Evolutionary conservation across 768 basidiomycete species (phyloP), one percentile per base, ranked within the genome.

Genomic region (Infundibulicybe gibba): DNA sequence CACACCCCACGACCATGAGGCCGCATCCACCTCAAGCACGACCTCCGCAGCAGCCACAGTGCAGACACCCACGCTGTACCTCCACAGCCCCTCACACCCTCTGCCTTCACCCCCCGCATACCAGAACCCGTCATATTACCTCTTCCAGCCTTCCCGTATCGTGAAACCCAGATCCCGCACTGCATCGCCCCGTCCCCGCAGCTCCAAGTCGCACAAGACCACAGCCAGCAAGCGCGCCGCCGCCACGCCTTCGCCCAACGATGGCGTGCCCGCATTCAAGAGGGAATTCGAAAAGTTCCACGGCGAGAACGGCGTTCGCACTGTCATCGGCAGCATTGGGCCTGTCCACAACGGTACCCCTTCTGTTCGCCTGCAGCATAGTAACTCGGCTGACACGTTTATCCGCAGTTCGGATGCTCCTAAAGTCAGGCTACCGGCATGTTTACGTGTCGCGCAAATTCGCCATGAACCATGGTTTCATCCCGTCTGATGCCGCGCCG

Each of bases 391-490:
- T 38, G 40, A 32, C 14, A 13, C n/a, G 43, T 30, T 21, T 45
- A 32, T 41, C 14, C 16, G 0, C 56, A 92, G 92, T 94, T 1
- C 82, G 89, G 15, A 99, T 97, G 94, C 77, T 97, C 33, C 74
- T 99, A 49, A 95, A 92, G 65, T 77, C 81, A 14, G 94, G 97
- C 14, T 87, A 98, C 64, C 76, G 92, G 12, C 85, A 94, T 57
- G 94, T 97, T 43, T 99, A 99, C 67, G 87, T 99, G 49, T 97
- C 94, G 11, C 80, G 97, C 46, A 86, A 87, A 60, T 99, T 98
- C 59, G 97, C 97, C 2, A 70, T 83, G 51, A 78, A 83, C 53
- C 81, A 97, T 61, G 87, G 85, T 1, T 92, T 99, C 62, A 88
- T 97, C 47, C 90, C 92, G 2, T 69, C 74, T 16, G 91, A 94